Evolutionary conservation across 495 filamentous ascomycete species (phyloP).

Genomic region (Lichenothelia convexa): DNA sequence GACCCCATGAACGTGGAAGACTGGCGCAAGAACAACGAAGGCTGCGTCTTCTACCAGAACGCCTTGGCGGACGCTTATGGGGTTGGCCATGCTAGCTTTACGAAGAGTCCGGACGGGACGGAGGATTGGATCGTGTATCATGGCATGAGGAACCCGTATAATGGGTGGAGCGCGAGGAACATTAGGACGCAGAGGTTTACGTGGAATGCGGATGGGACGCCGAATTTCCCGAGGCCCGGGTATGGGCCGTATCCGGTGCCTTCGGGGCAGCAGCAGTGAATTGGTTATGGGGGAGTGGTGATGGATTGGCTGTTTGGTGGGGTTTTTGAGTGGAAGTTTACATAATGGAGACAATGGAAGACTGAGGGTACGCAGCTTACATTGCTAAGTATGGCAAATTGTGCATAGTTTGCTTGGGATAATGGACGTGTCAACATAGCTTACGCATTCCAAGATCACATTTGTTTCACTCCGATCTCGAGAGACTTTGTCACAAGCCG

Average conservation of each 20-base stretch:
- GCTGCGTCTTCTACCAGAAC: slow-evolving; percentile 33
- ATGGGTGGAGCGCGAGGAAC: slow-evolving; percentile 22
- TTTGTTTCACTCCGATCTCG: not conserved
- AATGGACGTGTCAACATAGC: not conserved
- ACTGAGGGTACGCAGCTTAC: not conserved
- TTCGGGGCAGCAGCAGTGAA: slow-evolving; percentile 12
- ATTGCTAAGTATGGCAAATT: not conserved
- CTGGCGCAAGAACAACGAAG: slow-evolving; percentile 27
- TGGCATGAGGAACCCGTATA: slow-evolving; percentile 22
- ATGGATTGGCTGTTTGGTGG: not conserved
- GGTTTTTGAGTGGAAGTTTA: too few species aligned
- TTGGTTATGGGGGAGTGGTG: too few species aligned
- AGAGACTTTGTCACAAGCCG: not conserved
- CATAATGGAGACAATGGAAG: not conserved
- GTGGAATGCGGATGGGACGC: slow-evolving; percentile 23
- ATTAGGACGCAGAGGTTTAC: slow-evolving; percentile 23
- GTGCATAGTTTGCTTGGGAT: not conserved
- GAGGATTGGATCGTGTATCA: slow-evolving; percentile 34
- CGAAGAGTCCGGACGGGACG: slow-evolving; percentile 25
- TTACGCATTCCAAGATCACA: not conserved
- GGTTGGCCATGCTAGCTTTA: slow-evolving; percentile 31
- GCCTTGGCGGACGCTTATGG: slow-evolving; percentile 24
- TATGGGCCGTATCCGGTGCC: slow-evolving; percentile 24
- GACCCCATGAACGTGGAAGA: slow-evolving; percentile 32
- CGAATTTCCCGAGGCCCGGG: slow-evolving; percentile 21